Conservation (phyloP, 2,329 filamentous ascomycete genomes). For the Aureobasidium musti region DNA sequence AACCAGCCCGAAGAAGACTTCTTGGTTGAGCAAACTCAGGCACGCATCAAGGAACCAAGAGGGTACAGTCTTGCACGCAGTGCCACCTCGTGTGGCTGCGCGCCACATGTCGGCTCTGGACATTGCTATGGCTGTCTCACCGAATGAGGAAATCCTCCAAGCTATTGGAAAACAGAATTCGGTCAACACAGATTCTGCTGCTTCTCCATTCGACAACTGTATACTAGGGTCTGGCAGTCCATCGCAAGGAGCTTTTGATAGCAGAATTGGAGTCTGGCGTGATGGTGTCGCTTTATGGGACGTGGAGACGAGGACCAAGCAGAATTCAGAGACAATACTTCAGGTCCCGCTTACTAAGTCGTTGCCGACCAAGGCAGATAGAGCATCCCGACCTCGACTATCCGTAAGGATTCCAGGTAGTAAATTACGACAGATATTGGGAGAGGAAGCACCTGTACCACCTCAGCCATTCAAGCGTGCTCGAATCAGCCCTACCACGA, state of each 20-base stretch:
- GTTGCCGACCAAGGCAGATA: neutral
- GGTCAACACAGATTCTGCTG: constrained; percentile 31
- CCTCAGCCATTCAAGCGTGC: neutral
- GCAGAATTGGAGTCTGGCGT: constrained; percentile 48
- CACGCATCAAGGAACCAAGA: neutral
- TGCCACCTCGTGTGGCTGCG: constrained; percentile 37
- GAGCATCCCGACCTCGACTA: constrained; percentile 30
- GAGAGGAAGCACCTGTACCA: constrained; percentile 8
- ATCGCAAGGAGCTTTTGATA: constrained; percentile 34
- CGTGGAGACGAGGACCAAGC: neutral
- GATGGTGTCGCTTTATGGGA: constrained; percentile 50
- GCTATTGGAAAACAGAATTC: constrained; percentile 37
- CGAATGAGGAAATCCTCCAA: constrained; percentile 46
- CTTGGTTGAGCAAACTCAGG: constrained; percentile 25
- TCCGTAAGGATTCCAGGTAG: constrained; percentile 35
- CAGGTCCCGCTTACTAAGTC: neutral
- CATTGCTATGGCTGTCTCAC: constrained; percentile 44
- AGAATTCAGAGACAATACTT: constrained; percentile 27
- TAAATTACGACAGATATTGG: constrained; percentile 26
- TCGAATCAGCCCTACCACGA: neutral
- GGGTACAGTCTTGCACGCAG: constrained; percentile 39
- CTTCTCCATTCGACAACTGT: constrained; percentile 23
- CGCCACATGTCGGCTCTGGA: constrained; percentile 39
- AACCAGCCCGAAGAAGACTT: constrained; percentile 30
- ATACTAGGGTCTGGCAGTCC: constrained; percentile 28